These are phyloP conservation scores for Fomes fomentarius DNA, from an alignment of 1,284 basidiomycete genomes.

Conservation along the genomic window DNA sequence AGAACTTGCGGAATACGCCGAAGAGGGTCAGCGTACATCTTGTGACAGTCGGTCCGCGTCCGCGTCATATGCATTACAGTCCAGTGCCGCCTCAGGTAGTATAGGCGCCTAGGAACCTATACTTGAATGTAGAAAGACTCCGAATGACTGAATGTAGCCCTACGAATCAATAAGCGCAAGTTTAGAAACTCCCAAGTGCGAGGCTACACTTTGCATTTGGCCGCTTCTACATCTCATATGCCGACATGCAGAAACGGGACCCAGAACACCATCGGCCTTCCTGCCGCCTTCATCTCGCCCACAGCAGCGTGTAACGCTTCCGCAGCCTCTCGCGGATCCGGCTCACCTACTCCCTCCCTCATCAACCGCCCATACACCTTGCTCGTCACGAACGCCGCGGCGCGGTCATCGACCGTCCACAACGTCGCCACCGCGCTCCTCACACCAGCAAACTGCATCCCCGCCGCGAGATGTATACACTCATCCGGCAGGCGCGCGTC, in stretches of 20 bases:
- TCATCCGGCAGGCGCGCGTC: conserved; percentile 25
- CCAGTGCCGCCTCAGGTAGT: no score
- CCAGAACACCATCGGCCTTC: conserved; percentile 6
- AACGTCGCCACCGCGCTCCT: conserved; percentile 28
- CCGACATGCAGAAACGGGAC: conserved; percentile 13
- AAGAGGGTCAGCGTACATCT: no score
- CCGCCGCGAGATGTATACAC: conserved; percentile 29
- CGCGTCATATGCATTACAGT: no score
- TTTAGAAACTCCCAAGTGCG: no score
- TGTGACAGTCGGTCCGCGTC: no score
- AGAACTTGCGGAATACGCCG: no score
- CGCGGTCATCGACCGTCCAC: conserved; percentile 27
- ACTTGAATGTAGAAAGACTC: no score
- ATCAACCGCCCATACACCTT: conserved; percentile 19
- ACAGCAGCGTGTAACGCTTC: conserved; percentile 10
- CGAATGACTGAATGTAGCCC: no score
- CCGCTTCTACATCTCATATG: no score
- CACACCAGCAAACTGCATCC: conserved; percentile 29
- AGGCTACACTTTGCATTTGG: no score
- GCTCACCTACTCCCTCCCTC: conserved; percentile 3
- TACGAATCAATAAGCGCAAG: no score
- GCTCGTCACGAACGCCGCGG: conserved; percentile 7
- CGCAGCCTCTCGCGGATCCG: conserved; percentile 7
- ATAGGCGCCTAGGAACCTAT: no score
- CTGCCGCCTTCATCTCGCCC: conserved; percentile 1